Percentiles rank a stretch among this genome's conserved stretches.
These are phyloP conservation scores for Amanita pallidorosea DNA, from an alignment of 768 basidiomycete species.

Conservation along the genomic window DNA sequence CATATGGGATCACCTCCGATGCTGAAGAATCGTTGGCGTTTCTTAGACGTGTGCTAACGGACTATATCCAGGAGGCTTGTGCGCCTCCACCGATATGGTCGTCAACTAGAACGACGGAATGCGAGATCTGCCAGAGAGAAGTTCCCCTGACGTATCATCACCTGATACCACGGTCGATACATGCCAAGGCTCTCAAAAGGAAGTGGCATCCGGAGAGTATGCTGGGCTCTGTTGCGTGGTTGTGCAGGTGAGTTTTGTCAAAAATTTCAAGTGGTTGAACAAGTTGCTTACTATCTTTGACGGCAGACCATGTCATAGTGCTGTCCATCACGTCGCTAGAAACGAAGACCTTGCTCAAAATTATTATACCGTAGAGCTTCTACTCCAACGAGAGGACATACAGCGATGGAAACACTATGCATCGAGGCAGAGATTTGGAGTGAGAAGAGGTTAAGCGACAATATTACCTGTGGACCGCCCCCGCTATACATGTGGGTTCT, in stretches of 20 bases:
- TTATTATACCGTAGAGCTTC: slow-evolving; percentile 38
- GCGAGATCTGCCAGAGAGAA: slow-evolving; percentile 50
- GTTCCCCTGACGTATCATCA: slow-evolving; percentile 53
- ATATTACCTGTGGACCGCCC: too few relatives aligned
- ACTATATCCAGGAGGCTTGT: slow-evolving; percentile 34
- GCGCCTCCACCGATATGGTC: slow-evolving; percentile 43
- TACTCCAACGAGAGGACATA: slow-evolving; percentile 43
- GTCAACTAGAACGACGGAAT: slow-evolving; percentile 38
- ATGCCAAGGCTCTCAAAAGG: slow-evolving; percentile 45
- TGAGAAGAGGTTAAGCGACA: slow-evolving; percentile 17
- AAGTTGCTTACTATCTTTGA: not conserved
- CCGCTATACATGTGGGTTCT: too few relatives aligned
- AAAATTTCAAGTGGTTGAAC: not conserved
- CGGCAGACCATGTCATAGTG: slow-evolving; percentile 38
- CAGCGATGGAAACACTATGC: slow-evolving; percentile 47
- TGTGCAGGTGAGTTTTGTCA: slow-evolving; percentile 34
- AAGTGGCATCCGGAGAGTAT: slow-evolving; percentile 43
- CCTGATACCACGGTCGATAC: slow-evolving; percentile 42
- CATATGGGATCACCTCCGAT: slow-evolving; percentile 34
- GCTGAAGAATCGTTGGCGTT: slow-evolving; percentile 28
- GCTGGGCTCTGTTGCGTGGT: slow-evolving; percentile 50
- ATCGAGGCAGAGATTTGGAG: slow-evolving; percentile 30
- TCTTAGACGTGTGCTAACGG: slow-evolving; percentile 26
- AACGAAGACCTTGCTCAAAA: slow-evolving; percentile 40
- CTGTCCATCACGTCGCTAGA: slow-evolving; percentile 37